Conservation (phyloP, 208 protist species). For the Leishmania arabica region DNA sequence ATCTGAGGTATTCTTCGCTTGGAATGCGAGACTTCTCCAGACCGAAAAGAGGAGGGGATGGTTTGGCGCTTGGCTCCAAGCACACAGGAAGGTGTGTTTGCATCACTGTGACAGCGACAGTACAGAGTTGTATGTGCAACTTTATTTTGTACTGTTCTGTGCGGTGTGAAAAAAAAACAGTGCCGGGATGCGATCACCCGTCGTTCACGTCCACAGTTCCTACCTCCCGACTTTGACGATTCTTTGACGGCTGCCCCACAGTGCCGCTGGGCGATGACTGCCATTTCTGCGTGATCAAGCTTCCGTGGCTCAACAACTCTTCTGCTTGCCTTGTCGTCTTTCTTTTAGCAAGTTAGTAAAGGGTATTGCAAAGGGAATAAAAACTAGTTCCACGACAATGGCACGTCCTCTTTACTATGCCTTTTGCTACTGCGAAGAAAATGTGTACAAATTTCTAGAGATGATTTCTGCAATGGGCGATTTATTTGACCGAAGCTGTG, state of each 20-base stretch:
- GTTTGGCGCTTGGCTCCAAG: not conserved
- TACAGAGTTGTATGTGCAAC: not conserved
- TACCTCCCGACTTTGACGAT: not conserved
- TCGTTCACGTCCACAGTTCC: not conserved
- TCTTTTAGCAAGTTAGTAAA: not conserved
- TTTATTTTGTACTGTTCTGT: not conserved
- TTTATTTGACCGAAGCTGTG: slow-evolving; percentile 32
- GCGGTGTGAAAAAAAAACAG: not conserved
- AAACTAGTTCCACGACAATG: not conserved
- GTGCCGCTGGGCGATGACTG: not conserved
- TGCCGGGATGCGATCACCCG: not conserved
- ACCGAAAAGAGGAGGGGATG: too few species aligned
- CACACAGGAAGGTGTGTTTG: not conserved
- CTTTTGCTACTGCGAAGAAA: slow-evolving; percentile 48
- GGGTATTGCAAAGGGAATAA: not conserved
- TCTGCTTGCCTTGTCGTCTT: not conserved
- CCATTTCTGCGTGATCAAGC: not conserved
- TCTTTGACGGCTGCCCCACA: not conserved
- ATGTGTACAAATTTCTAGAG: slow-evolving; percentile 32
- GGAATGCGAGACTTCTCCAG: not conserved
- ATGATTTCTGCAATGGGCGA: slow-evolving; percentile 3
- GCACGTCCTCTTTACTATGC: slow-evolving; percentile 19
- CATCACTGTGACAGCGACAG: not conserved
- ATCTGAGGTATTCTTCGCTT: not conserved
- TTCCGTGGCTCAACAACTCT: not conserved